Conservation (phyloP, 139 green algal species). For the Bryopsis sp. region DNA sequence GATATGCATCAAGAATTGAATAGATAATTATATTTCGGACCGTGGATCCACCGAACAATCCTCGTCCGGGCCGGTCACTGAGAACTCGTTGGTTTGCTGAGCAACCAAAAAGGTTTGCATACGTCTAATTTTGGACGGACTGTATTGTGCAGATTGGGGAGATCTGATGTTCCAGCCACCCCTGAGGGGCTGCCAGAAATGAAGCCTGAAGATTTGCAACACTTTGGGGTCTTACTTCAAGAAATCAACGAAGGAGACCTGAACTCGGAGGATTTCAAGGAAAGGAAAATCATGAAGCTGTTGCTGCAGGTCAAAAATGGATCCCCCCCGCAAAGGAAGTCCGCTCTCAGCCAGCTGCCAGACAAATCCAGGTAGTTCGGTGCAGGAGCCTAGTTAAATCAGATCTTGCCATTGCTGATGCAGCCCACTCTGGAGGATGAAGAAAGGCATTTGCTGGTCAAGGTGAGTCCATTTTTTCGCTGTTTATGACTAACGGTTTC, state of each 20-base stretch:
- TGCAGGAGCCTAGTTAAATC: constrained; percentile 90
- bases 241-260: constrained; percentile 85
- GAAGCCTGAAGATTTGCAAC: constrained; percentile 94
- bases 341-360: constrained; percentile 88
- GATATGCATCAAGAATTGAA: too few relatives aligned
- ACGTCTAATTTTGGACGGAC: too few relatives aligned
- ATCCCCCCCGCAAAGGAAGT: constrained; percentile 92
- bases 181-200: constrained; percentile 87
- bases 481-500: too few relatives aligned
- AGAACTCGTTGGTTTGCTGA: too few relatives aligned
- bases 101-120: too few relatives aligned
- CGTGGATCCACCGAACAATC: too few relatives aligned
- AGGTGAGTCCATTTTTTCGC: too few relatives aligned
- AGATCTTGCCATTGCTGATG: constrained; percentile 98
- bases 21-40: too few relatives aligned
- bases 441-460: constrained; percentile 93
- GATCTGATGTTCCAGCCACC: neutral
- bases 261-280: constrained; percentile 82
- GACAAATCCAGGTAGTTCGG: constrained; percentile 96
- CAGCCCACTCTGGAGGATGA: constrained; percentile 95
- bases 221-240: constrained; percentile 87
- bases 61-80: too few relatives aligned
- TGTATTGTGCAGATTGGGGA: too few relatives aligned
- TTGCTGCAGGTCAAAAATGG: constrained; percentile 98
- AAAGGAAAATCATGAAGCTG: constrained; percentile 98